Conservation (phyloP, 257 asterid species). For the Marsdenia floribunda region DNA sequence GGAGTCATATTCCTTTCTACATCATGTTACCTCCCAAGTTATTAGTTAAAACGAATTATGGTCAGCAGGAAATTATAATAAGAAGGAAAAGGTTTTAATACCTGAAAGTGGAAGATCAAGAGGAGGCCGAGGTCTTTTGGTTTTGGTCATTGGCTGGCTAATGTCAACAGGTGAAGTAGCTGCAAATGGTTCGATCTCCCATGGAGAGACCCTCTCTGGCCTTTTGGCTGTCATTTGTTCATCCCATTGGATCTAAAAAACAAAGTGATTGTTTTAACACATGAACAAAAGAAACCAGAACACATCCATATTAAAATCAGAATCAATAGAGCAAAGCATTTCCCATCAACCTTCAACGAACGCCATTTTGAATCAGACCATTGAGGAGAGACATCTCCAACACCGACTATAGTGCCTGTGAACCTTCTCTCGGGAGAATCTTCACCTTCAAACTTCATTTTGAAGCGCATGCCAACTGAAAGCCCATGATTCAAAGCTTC, state of each 20-base stretch:
- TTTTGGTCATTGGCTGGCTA: conserved; percentile 42
- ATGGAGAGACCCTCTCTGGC: conserved; percentile 71
- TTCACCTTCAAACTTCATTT: conserved; percentile 82
- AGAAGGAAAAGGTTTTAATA: conserved; percentile 18
- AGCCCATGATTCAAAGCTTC: conserved; percentile 44
- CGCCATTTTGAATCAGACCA: conserved; percentile 78
- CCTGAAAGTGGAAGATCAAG: conserved; percentile 52
- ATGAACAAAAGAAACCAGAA: not conserved
- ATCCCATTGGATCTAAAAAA: conserved; percentile 71
- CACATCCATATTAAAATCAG: not conserved
- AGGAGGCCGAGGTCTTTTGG: conserved; percentile 64
- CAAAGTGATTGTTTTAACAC: not conserved
- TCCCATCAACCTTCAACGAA: conserved; percentile 52
- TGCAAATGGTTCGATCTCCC: conserved; percentile 81
- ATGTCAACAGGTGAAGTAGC: conserved; percentile 43
- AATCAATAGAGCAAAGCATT: conserved; percentile 4
- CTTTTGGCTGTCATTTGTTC: conserved; percentile 52
- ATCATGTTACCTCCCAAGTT: conserved; percentile 11
- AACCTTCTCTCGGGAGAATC: conserved; percentile 85
- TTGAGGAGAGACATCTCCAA: conserved; percentile 52
- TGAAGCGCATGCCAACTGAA: conserved; percentile 76
- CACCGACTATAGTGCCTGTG: conserved; percentile 66
- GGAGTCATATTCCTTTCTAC: conserved; percentile 30
- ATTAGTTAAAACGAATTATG: conserved; percentile 3
- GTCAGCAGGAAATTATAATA: not conserved